Evolutionary conservation across 257 asterid genomes (phyloP).

Genomic region (Salvia miltiorrhiza): DNA sequence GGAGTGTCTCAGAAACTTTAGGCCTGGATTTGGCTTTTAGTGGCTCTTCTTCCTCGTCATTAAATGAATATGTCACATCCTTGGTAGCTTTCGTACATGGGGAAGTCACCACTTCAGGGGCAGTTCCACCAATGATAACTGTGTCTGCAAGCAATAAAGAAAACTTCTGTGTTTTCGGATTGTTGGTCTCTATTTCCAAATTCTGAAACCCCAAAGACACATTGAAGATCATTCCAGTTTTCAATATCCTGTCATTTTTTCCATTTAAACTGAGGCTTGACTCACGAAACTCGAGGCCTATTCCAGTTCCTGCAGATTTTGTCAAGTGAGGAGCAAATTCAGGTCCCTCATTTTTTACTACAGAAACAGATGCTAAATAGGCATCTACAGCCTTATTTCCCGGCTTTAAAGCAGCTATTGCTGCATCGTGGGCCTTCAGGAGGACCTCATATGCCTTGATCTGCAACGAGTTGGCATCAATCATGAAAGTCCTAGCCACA

Average conservation of each 20-base stretch:
- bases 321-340: slow-evolving; percentile 45
- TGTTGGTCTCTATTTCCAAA: slow-evolving; percentile 33
- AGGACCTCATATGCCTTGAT: slow-evolving; percentile 61
- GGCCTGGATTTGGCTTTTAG: slow-evolving; percentile 23
- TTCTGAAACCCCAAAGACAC: slow-evolving; percentile 59
- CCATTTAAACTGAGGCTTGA: slow-evolving; percentile 41
- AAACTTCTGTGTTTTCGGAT: slow-evolving; percentile 40
- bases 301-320: slow-evolving; percentile 66
- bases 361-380: slow-evolving; percentile 44
- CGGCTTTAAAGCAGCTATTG: slow-evolving; percentile 50
- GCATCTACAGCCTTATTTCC: slow-evolving; percentile 42
- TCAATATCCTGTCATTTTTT: slow-evolving; percentile 45
- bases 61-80: slow-evolving; percentile 45
- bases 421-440: slow-evolving; percentile 56
- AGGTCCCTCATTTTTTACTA: slow-evolving; percentile 53
- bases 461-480: slow-evolving; percentile 43
- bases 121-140: slow-evolving; percentile 27
- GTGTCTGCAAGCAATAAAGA: slow-evolving; percentile 58
- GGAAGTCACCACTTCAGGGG: slow-evolving; percentile 33
- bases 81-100: slow-evolving; percentile 36
- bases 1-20: slow-evolving; percentile 14
- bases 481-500: slow-evolving; percentile 51
- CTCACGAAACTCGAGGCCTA: slow-evolving; percentile 70
- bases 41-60: slow-evolving; percentile 43
- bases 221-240: slow-evolving; percentile 58